A percentile compares a stretch with the other conserved stretches of the same genome.
Conservation (phyloP, 805 yeast genomes). For the Middelhovenomyces tepae region DNA sequence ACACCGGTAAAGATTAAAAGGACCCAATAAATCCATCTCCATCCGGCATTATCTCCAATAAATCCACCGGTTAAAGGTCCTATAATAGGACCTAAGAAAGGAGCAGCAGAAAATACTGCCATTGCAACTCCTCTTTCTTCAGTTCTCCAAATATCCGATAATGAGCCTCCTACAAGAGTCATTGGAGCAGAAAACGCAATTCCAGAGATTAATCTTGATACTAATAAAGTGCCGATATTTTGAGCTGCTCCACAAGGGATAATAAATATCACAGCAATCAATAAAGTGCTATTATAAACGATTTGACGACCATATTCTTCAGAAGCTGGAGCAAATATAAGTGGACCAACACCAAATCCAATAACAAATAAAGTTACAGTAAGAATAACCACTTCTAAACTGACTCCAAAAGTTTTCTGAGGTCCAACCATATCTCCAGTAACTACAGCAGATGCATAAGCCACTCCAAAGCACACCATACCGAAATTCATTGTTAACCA, state of each 20-base stretch:
- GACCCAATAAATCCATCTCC: constrained; percentile 68
- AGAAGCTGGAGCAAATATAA: constrained; percentile 50
- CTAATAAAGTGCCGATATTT: constrained; percentile 54
- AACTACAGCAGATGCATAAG: constrained; percentile 63
- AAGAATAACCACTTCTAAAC: constrained; percentile 52
- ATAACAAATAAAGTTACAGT: constrained; percentile 49
- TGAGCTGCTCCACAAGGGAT: constrained; percentile 47
- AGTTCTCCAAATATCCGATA: constrained; percentile 61
- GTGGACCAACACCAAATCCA: constrained; percentile 58
- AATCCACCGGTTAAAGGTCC: constrained; percentile 64
- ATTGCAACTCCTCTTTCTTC: constrained; percentile 58
- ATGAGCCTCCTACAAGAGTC: constrained; percentile 68
- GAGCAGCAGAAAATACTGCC: constrained; percentile 55
- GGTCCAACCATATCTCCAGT: constrained; percentile 51
- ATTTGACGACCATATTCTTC: constrained; percentile 50
- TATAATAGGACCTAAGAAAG: constrained; percentile 45
- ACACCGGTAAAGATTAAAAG: constrained; percentile 56
- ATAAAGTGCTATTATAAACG: constrained; percentile 42
- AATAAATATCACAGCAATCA: constrained; percentile 40
- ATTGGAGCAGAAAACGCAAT: constrained; percentile 68
- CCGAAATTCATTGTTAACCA: constrained; percentile 46
- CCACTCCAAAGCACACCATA: constrained; percentile 47
- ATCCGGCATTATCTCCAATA: constrained; percentile 49
- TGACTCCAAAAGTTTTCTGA: constrained; percentile 37
- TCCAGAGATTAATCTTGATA: constrained; percentile 61